Base-by-base conservation (phyloP, 2,329 filamentous ascomycete species). In the Penicillium sp. region DNA sequence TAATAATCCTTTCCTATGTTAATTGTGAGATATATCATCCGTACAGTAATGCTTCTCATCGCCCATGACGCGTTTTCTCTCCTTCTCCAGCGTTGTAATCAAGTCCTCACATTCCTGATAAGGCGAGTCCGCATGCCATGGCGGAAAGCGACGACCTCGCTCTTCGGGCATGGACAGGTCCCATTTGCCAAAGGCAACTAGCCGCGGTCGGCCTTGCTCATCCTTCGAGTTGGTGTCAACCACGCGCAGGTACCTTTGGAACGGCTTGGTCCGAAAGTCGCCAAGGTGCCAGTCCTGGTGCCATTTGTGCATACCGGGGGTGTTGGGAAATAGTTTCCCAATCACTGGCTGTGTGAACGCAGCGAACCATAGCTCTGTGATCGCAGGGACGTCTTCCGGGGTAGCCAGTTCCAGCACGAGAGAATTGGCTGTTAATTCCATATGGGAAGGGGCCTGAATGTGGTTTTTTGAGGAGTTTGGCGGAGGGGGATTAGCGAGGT, bases 101-200 rank as follows among this genome's bases (percentile, higher is more conserved):
- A 31, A 31, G 31, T 31, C 31, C 31, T 31, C 31, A 11, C 31
- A 31, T 9, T 31, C 31, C 31, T 31, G 31, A 31, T 31, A 40
- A 39, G 69, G 54, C 50, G 60, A 63, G 2, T 69, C 70, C n/a
- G 56, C 52, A 58, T 67, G 64, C 68, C 68, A 73, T 4, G 65
- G 62, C 7, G 69, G 69, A 54, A 63, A 71, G n/a, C 69, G 67
- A 27, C 36, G 33, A 10, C 67, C 69, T 16, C 69, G 60, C 13
- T 69, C 59, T 24, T 69, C 56, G 2, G 62, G 59, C 52, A 58
- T 61, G 36, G 65, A 55, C 11, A 66, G 33, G 33, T 69, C 69
- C 69, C 69, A 72, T 58, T 69, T 70, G 6, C 63, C 69, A 39
- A 65, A 72, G 27, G 70, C 68, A 44, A 64, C 60, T 14, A 71